Percentiles rank a stretch among this genome's conserved stretches.
These are phyloP conservation scores for Chlamydomonas sp. DNA, from an alignment of 139 green algal species.

Conservation along the genomic window DNA sequence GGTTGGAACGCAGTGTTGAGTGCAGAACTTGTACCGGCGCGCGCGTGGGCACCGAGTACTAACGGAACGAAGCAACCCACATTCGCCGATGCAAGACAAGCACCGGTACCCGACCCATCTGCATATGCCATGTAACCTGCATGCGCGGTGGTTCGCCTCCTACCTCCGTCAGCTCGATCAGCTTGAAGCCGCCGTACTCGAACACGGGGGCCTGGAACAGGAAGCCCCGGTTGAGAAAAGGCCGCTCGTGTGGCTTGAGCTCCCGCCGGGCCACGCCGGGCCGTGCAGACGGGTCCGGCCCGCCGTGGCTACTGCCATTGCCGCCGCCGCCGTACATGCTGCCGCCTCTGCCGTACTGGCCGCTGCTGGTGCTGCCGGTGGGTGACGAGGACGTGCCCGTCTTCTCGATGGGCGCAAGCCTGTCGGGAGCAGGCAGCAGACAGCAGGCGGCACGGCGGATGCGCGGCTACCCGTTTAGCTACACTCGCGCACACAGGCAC, in stretches of 20 bases:
- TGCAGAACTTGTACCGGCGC: too few relatives aligned
- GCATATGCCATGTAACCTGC: too few relatives aligned
- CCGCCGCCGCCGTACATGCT: too few relatives aligned
- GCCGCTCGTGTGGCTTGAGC: not conserved
- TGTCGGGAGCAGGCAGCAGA: not conserved
- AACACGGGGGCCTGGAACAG: conserved; percentile 63
- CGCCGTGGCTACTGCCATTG: too few relatives aligned
- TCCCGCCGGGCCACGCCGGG: not conserved
- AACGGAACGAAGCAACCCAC: too few relatives aligned
- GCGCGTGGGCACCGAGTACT: too few relatives aligned
- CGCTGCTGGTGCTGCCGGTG: not conserved
- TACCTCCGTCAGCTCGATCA: conserved; percentile 37
- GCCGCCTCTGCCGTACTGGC: too few relatives aligned
- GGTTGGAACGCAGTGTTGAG: not conserved
- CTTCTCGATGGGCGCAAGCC: not conserved
- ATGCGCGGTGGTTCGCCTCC: not conserved
- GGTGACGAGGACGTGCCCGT: too few relatives aligned
- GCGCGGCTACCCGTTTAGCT: not conserved
- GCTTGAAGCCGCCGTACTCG: conserved; percentile 40
- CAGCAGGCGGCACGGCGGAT: too few relatives aligned
- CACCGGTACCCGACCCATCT: not conserved
- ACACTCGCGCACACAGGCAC: too few relatives aligned
- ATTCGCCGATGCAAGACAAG: not conserved
- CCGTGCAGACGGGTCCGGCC: too few relatives aligned
- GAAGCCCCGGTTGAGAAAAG: conserved; percentile 64